phyloP scores from a whole-genome alignment of 345 rosid species.

The Draba incana region DNA sequence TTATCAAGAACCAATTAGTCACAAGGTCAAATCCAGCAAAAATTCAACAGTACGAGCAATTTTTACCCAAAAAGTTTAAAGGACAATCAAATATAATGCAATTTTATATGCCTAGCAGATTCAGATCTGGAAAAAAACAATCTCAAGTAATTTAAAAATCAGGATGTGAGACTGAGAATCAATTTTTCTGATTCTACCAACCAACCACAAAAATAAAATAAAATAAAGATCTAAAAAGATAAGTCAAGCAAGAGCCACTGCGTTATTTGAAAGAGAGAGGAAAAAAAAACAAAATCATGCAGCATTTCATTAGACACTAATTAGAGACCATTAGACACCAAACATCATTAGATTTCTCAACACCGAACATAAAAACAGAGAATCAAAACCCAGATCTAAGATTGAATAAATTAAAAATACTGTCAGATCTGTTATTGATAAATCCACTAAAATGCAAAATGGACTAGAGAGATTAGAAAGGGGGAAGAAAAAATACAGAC shows the following conservation, averaged over 20 bases:
- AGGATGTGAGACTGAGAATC: conserved; percentile 17
- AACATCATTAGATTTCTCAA: neutral
- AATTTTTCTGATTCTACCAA: conserved; percentile 20
- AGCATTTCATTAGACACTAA: neutral
- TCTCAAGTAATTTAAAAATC: neutral
- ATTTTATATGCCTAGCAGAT: neutral
- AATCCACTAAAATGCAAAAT: neutral
- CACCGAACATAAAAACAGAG: neutral
- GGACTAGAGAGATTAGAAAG: neutral
- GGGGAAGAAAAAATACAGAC: neutral
- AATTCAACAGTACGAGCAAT: neutral
- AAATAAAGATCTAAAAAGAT: conserved; percentile 4
- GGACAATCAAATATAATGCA: neutral
- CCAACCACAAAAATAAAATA: neutral
- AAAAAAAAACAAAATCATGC: neutral
- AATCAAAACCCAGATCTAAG: conserved; percentile 28
- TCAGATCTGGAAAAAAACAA: conserved; percentile 20
- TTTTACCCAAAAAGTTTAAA: neutral
- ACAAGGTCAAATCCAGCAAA: conserved; percentile 6
- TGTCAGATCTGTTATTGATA: conserved; percentile 15
- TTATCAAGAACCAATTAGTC: conserved; percentile 4
- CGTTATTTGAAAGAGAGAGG: neutral
- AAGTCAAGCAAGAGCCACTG: conserved; percentile 13
- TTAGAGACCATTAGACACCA: neutral
- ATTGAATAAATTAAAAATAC: neutral